Conservation (phyloP, 2,329 filamentous ascomycete species). For the Apiospora aurea region DNA sequence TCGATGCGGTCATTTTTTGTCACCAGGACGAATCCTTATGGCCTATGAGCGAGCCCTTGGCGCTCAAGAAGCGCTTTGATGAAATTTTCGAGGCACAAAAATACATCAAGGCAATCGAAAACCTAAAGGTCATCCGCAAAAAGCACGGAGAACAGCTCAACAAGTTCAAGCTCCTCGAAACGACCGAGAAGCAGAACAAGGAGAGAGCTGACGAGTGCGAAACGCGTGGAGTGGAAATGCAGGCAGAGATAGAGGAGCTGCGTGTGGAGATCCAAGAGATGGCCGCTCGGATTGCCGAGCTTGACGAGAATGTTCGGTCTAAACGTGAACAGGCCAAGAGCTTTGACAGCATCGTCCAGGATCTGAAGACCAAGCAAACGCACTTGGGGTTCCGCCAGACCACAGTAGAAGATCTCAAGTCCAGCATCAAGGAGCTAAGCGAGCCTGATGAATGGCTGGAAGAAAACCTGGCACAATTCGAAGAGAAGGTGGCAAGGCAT, state of each 20-base stretch:
- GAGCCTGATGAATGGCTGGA: conserved; percentile 82
- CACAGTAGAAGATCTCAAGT: conserved; percentile 72
- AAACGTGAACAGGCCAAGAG: conserved; percentile 77
- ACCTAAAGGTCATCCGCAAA: conserved; percentile 87
- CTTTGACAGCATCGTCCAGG: conserved; percentile 76
- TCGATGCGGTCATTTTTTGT: conserved; percentile 97
- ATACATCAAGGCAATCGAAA: conserved; percentile 97
- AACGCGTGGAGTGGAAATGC: conserved; percentile 67
- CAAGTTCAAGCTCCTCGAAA: conserved; percentile 76
- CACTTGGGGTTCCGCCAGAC: conserved; percentile 74
- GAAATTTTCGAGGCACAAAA: conserved; percentile 97
- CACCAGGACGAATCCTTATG: conserved; percentile 98
- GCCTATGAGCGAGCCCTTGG: conserved; percentile 89
- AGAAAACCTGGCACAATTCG: conserved; percentile 76
- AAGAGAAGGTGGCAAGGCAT: conserved; percentile 73
- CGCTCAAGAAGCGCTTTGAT: conserved; percentile 92
- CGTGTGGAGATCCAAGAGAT: conserved; percentile 65
- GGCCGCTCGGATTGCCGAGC: conserved; percentile 66
- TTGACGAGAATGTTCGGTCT: conserved; percentile 63
- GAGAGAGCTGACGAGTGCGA: conserved; percentile 79
- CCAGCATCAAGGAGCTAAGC: conserved; percentile 76
- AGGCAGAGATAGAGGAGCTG: conserved; percentile 70
- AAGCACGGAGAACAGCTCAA: conserved; percentile 78
- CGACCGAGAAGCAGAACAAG: conserved; percentile 82
- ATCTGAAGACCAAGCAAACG: conserved; percentile 78